These are phyloP conservation scores for Flaveria linearis DNA, from an alignment of 129 eudicot genomes.

Conservation along the genomic window DNA sequence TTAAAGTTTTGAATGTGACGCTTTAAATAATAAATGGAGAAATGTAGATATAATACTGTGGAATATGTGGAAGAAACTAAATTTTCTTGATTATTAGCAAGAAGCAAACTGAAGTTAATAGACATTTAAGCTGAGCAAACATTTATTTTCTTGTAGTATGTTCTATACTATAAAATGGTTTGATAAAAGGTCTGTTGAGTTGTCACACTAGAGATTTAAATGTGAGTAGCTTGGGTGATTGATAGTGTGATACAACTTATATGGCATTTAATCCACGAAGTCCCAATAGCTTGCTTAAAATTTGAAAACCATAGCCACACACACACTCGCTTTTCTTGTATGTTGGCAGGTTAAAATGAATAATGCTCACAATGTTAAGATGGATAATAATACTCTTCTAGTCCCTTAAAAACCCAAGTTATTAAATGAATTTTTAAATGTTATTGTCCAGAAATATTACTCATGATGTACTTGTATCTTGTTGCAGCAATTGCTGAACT, in stretches of 20 bases:
- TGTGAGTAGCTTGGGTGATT: neutral
- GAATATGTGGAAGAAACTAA: neutral
- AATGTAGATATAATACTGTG: neutral
- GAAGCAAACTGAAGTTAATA: neutral
- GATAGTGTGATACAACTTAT: neutral
- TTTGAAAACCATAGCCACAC: slow-evolving; percentile 12
- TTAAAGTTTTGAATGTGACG: neutral
- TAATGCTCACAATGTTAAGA: neutral
- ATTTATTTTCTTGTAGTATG: neutral
- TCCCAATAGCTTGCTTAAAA: slow-evolving; percentile 2
- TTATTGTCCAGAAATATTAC: slow-evolving; percentile 1
- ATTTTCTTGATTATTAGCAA: slow-evolving; percentile 4
- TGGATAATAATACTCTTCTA: neutral
- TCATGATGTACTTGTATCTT: slow-evolving; percentile 15
- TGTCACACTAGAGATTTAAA: neutral
- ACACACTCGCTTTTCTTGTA: neutral
- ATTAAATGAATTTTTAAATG: neutral
- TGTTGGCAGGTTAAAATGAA: slow-evolving; percentile 9
- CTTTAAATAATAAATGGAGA: slow-evolving; percentile 2
- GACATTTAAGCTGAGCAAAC: neutral
- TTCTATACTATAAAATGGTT: neutral
- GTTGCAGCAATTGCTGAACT: slow-evolving; percentile 94
- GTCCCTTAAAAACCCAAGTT: slow-evolving; percentile 12
- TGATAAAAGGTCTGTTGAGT: neutral
- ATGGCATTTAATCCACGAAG: neutral